A percentile compares a stretch with the other conserved stretches of the same genome.
Evolutionary conservation across 1,284 basidiomycete genomes (phyloP).

Genomic region (Psilocybe mexicana): DNA sequence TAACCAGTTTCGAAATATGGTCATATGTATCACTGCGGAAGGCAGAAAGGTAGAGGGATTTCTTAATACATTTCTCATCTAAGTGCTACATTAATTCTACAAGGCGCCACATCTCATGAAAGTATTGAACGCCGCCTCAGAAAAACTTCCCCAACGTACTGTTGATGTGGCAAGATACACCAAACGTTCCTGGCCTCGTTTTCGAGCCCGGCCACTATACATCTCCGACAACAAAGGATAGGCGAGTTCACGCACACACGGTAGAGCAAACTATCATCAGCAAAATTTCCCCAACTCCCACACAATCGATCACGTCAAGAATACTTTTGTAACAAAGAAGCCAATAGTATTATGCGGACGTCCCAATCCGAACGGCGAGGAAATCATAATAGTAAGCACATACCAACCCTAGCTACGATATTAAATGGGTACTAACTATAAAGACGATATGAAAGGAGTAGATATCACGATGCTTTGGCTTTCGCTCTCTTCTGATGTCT

Average conservation of each 20-base stretch:
- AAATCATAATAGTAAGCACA: not conserved
- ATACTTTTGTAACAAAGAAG: conserved; percentile 10
- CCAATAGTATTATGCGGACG: not conserved
- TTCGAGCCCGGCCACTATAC: conserved; percentile 2
- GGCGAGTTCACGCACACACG: conserved; percentile 1
- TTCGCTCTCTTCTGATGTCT: conserved; percentile 42
- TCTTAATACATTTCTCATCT: not conserved
- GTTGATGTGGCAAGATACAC: not conserved
- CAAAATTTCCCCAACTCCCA: conserved; percentile 12
- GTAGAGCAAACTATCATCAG: conserved; percentile 8
- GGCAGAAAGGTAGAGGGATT: not conserved
- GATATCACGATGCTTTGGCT: conserved; percentile 34
- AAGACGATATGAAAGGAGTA: conserved; percentile 3
- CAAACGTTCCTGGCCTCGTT: not conserved
- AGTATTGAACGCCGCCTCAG: not conserved
- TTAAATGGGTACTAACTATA: conserved; percentile 3
- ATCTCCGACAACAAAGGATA: conserved; percentile 23
- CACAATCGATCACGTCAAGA: conserved; percentile 18
- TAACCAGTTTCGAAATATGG: not conserved
- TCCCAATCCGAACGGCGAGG: not conserved
- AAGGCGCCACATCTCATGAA: not conserved
- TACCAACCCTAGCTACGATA: not conserved
- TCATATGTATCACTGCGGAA: not conserved
- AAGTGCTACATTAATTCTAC: not conserved
- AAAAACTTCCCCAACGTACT: not conserved